phyloP scores from a whole-genome alignment of 257 asterid genomes.

The Mitragyna speciosa region DNA sequence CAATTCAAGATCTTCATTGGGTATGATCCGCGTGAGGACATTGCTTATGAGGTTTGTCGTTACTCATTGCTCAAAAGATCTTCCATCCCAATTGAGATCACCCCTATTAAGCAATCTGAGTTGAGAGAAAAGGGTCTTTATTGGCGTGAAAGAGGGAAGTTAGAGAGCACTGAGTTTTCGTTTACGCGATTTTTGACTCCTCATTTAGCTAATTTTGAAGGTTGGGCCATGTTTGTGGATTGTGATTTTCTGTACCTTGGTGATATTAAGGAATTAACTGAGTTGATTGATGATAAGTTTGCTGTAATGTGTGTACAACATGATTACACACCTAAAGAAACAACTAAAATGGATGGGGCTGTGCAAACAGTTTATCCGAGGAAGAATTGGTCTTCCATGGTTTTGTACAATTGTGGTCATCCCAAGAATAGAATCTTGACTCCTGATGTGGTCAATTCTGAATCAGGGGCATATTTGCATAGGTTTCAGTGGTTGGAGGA shows the following conservation, averaged over 20 bases:
- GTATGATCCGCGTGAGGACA: conserved; percentile 73
- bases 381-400: conserved; percentile 98
- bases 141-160: conserved; percentile 77
- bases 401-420: conserved; percentile 76
- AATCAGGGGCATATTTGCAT: conserved; percentile 77
- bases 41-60: conserved; percentile 80
- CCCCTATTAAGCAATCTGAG: conserved; percentile 76
- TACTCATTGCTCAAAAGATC: conserved; percentile 62
- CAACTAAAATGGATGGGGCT: conserved; percentile 88
- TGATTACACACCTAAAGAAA: conserved; percentile 82
- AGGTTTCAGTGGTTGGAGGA: conserved; percentile 84
- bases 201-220: conserved; percentile 49
- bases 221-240: conserved; percentile 94
- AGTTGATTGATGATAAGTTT: conserved; percentile 60
- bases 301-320: conserved; percentile 89
- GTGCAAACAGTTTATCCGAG: conserved; percentile 78
- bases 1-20: conserved; percentile 72
- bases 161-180: conserved; percentile 89
- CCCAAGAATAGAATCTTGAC: conserved; percentile 57
- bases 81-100: conserved; percentile 68
- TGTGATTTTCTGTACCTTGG: conserved; percentile 76
- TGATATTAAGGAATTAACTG: conserved; percentile 60
- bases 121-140: conserved; percentile 58
- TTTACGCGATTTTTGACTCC: conserved; percentile 83
- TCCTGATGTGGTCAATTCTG: conserved; percentile 74